Base-by-base conservation (phyloP, 345 rosid genomes). In the Iberis pinnata region DNA sequence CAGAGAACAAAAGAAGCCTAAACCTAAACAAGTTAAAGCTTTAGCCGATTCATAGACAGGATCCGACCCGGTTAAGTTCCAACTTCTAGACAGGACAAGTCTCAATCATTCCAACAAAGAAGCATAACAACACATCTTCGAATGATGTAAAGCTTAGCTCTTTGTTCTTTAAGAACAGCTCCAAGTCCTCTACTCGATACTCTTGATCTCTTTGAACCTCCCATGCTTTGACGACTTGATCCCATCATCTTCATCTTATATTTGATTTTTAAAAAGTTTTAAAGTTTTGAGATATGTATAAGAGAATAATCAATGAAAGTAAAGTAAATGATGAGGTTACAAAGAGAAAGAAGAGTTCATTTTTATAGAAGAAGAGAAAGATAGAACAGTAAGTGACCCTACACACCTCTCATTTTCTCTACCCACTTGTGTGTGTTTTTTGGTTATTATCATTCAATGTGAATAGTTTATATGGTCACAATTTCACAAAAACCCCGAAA, bases 61-160 rank as follows among this genome's bases (percentile, higher is more conserved):
- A 29, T 29, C 43, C 32, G 40, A 43, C 12, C 58, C 31, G 46
- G 60, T 58, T 37, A 65, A 51, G 36, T 45, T 65, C 32, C 58
- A 51, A 33, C 18, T 53, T 36, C 38, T 49, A 47, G 64, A 39
- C 38, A 25, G 57, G 18, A 32, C 18, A 31, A 63, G 43, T 22
- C 24, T 70, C 56, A 83, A 53, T 86, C 97, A 58, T 81, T 80
- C 94, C 94, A 84, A 38, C 86, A 84, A 53, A 85, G 77, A 25
- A 85, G 82, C 94, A 81, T 89, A 63, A 86, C 85, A 8, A 89
- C 94, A 59, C 97, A 89, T 70, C 95, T 82, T 56, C 86, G 68
- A n/a, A 89, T 86, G 40, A 89, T 86, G 70, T 89, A 89, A 56
- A 86, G 84, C 62, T 71, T 73, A 13, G 94, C 97, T 71, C 82